phyloP scores from a whole-genome alignment of 108 stramenopile species.

The Conticribra guillardii region DNA sequence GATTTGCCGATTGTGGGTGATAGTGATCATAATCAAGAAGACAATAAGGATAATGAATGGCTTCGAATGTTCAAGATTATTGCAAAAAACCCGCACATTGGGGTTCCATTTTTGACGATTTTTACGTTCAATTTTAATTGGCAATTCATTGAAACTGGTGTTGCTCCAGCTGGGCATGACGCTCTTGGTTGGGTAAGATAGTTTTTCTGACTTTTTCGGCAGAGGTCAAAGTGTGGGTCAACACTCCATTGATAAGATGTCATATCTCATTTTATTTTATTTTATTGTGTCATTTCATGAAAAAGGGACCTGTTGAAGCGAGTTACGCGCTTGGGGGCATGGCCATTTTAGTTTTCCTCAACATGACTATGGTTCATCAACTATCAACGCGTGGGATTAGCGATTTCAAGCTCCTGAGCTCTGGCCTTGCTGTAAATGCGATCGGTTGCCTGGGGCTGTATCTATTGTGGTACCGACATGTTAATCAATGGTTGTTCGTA shows the following conservation, averaged over 20 bases:
- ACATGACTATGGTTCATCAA: slow-evolving; percentile 50
- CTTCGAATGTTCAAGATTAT: slow-evolving; percentile 26
- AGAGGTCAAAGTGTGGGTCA: neutral
- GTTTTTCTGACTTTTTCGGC: too few relatives aligned
- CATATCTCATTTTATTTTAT: slow-evolving; percentile 1
- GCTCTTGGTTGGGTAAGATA: slow-evolving; percentile 61
- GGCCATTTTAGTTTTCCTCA: slow-evolving; percentile 58
- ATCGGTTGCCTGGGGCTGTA: slow-evolving; percentile 26
- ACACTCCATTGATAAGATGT: neutral
- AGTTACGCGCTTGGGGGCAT: slow-evolving; percentile 61
- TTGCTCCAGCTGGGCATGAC: slow-evolving; percentile 67
- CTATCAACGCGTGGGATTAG: slow-evolving; percentile 20
- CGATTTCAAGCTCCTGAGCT: slow-evolving; percentile 29
- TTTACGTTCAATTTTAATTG: slow-evolving; percentile 73
- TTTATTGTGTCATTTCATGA: neutral
- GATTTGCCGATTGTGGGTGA: slow-evolving; percentile 50
- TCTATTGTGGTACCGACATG: slow-evolving; percentile 29
- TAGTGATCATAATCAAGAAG: slow-evolving; percentile 9
- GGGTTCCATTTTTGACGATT: slow-evolving; percentile 61
- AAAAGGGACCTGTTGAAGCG: slow-evolving; percentile 52
- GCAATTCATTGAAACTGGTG: slow-evolving; percentile 75
- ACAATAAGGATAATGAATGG: slow-evolving; percentile 23
- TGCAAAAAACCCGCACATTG: slow-evolving; percentile 41
- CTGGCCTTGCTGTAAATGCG: slow-evolving; percentile 21
- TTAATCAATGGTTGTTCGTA: slow-evolving; percentile 33